Evolutionary conservation across 148 eudicot genomes (phyloP), one percentile per base, ranked within the genome.

Genomic region (Vaccinium corymbosum): DNA sequence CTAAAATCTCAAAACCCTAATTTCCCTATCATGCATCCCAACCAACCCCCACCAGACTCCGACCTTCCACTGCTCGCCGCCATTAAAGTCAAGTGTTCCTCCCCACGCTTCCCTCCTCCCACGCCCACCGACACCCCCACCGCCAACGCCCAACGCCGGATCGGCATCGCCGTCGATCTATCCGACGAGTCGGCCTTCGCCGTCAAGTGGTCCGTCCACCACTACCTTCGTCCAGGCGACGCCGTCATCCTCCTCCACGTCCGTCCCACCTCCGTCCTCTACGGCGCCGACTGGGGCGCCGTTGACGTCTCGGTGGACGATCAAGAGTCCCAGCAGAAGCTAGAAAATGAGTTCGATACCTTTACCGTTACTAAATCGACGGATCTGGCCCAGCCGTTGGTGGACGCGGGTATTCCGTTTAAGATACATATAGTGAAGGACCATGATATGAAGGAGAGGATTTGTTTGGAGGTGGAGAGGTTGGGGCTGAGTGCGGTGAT

Each of bases 231-330:
- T 3, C 98, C 98, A 16, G 98, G 98, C 0, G 95, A 94, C 85
- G 98, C 98, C 38, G 98, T 94, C 4, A 88, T 94, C 27, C 88
- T 94, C 29, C 83, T 94, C 77, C 98, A 93, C 79, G 95, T 94
- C 55, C 90, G 95, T 4, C 98, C 98, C 3, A 94, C 98, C 27
- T 91, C 97, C 66, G 97, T 94, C 57, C 93, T 93, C 66, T 94
- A 93, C 79, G 98, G 98, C 6, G 98, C 98, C 62, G 98, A 94
- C 66, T 94, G 98, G 98, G 98, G 98, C 42, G 92, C 90, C 71
- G 95, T 93, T 50, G 98, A 94, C 83, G 84, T 87, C 61, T 81
- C 91, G 16, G 38, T 82, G 55, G 57, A 9, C 13, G 85, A 82
- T 29, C 75, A 87, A n/a, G 95, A 87, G 85, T 85, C 89, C 3